These are phyloP conservation scores for Plenodomus tracheiphilus DNA, from an alignment of 2,329 filamentous ascomycete species.

Conservation along the genomic window DNA sequence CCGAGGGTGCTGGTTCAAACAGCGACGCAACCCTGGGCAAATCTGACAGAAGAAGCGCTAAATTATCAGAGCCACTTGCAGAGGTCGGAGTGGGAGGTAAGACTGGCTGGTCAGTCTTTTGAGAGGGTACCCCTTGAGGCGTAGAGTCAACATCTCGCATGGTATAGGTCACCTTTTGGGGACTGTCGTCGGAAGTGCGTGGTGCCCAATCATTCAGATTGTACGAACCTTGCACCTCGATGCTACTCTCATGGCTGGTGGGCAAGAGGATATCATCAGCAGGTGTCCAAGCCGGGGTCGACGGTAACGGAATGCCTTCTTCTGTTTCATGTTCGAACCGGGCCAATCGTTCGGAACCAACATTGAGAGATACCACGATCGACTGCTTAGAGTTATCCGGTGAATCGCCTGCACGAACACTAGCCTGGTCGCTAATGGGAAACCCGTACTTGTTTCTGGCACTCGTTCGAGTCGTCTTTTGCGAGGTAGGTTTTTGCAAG, in stretches of 20 bases:
- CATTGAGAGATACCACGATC: neutral
- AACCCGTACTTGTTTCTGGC: neutral
- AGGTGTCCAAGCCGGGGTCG: neutral
- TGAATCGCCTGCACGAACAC: neutral
- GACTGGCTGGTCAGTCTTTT: neutral
- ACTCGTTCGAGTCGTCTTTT: neutral
- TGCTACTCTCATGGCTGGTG: neutral
- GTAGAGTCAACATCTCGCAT: neutral
- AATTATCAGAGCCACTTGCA: neutral
- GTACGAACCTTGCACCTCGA: neutral
- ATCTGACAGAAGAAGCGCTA: neutral
- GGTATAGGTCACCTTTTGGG: neutral
- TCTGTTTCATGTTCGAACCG: neutral
- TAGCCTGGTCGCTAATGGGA: neutral
- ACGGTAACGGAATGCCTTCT: neutral
- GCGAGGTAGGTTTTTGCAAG: neutral
- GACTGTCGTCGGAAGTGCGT: neutral
- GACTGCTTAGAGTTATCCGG: neutral
- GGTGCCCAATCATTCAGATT: neutral
- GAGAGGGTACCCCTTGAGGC: neutral
- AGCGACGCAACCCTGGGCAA: neutral
- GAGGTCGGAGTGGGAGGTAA: conserved; percentile 1
- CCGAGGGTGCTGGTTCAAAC: neutral
- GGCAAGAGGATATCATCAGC: neutral
- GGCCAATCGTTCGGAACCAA: neutral